These are phyloP conservation scores for Ceratocystis smalleyi DNA, from an alignment of 2,329 filamentous ascomycete species.

Conservation along the genomic window DNA sequence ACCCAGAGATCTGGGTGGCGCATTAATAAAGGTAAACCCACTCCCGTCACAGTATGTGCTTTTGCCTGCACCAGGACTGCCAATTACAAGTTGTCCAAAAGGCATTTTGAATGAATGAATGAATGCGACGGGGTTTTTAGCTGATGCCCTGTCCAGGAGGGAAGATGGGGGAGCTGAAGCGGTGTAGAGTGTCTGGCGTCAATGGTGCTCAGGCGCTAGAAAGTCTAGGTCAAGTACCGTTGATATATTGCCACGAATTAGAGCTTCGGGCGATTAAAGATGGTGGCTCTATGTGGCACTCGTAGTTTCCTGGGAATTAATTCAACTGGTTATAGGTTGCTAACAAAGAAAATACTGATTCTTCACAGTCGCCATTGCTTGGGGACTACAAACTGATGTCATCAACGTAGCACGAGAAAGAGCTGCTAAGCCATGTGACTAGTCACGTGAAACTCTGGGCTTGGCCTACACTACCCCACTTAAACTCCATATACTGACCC, in stretches of 20 bases:
- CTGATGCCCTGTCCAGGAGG: too few relatives aligned
- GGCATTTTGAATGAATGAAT: constrained; percentile 31
- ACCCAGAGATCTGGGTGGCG: neutral
- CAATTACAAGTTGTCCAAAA: constrained; percentile 67
- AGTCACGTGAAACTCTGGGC: constrained; percentile 4
- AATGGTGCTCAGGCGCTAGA: neutral
- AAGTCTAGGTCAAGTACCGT: neutral
- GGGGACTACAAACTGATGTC: neutral
- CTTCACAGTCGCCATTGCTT: neutral
- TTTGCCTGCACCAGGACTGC: constrained; percentile 90
- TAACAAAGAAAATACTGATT: neutral
- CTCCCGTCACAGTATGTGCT: constrained; percentile 97
- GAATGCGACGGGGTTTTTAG: neutral
- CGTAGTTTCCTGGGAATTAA: too few relatives aligned
- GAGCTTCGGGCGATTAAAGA: too few relatives aligned
- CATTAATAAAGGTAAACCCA: constrained; percentile 26
- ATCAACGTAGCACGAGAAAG: neutral
- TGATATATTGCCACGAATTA: too few relatives aligned
- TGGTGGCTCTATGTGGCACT: too few relatives aligned
- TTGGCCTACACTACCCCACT: constrained; percentile 6
- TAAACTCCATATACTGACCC: constrained; percentile 8
- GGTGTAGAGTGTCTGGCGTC: neutral
- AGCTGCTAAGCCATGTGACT: constrained; percentile 1
- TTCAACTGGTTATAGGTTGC: neutral
- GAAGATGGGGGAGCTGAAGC: neutral